Conservation (phyloP, 169 alveolate genomes). For the Plasmodium vinckei region DNA sequence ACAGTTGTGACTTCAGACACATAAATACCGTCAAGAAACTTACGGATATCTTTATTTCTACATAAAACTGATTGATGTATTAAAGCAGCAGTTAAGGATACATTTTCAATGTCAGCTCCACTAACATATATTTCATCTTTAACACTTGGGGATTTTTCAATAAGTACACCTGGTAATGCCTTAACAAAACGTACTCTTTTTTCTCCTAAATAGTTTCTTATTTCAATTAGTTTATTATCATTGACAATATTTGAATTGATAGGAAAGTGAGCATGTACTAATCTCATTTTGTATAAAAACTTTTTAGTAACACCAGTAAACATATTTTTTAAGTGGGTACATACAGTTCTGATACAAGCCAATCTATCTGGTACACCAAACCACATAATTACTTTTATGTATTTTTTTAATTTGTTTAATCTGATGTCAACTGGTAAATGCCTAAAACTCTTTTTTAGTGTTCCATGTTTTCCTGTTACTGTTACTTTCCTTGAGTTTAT, state of each 20-base stretch:
- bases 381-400: constrained; percentile 94
- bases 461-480: constrained; percentile 98
- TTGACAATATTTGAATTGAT: constrained; percentile 96
- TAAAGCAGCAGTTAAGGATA: constrained; percentile 98
- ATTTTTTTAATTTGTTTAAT: constrained; percentile 91
- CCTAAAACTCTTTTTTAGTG: constrained; percentile 94
- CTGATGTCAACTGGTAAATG: constrained; percentile 97
- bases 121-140: constrained; percentile 97
- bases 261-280: constrained; percentile 99
- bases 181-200: constrained; percentile 95
- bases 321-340: constrained; percentile 97
- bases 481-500: constrained; percentile 95
- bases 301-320: constrained; percentile 97
- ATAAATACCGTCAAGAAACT: constrained; percentile 99
- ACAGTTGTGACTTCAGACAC: constrained; percentile 96
- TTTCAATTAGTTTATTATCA: constrained; percentile 96
- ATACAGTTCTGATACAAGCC: constrained; percentile 96
- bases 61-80: constrained; percentile 97
- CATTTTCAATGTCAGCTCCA: constrained; percentile 97
- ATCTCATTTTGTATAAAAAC: constrained; percentile 99
- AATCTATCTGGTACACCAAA: constrained; percentile 94
- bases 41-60: constrained; percentile 98
- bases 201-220: constrained; percentile 99
- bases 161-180: constrained; percentile 94
- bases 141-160: constrained; percentile 93